Base-by-base conservation (phyloP, 2,329 filamentous ascomycete species). In the Amauroascus niger region DNA sequence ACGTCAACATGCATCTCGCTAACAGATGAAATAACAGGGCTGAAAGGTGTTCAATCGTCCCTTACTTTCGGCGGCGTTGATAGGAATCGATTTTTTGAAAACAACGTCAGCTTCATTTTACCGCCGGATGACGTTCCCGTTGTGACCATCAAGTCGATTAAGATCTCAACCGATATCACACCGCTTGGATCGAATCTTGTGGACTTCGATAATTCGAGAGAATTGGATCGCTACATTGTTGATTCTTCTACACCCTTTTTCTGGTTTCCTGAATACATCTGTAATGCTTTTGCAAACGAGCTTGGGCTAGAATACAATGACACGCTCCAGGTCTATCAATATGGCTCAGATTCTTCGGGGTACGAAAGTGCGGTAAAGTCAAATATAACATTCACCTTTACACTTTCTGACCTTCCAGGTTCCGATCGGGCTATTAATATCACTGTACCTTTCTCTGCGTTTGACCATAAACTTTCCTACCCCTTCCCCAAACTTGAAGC, bases 241-340 rank as follows among this genome's bases (percentile, higher is more conserved):
- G 71, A 74, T 53, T 69, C 70, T 1, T 69, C 68, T 1, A 66
- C 69, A 8, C 66, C 71, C 6, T 71, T 68, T 55, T 49, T 73
- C 6, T 73, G 67, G 63, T 63, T 74, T 41, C 70, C 71, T 2
- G 55, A 61, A 5, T 57, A 59, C 13, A 61, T 67, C 8, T 73
- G 71, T 54, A 59, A 65, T 44, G 54, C 57, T 39, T 70, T 73
- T 54, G 69, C 69, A 47, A 56, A 61, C 7, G 64, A 65, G 8
- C 64, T 72, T 22, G 65, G 65, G 20, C 55, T 73, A 9, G 64
- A 57, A 0, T 73, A 67, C 54, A 65, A 72, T 49, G 57, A 64
- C 13, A 61, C 61, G 6, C 61, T 66, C 6, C 58, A 67, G 41
- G 59, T 72, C 0, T 72, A 73, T 56, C 58, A 67, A 13, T 65